phyloP scores from a whole-genome alignment of 768 basidiomycete genomes.

The Boletus tylopilopsis region DNA sequence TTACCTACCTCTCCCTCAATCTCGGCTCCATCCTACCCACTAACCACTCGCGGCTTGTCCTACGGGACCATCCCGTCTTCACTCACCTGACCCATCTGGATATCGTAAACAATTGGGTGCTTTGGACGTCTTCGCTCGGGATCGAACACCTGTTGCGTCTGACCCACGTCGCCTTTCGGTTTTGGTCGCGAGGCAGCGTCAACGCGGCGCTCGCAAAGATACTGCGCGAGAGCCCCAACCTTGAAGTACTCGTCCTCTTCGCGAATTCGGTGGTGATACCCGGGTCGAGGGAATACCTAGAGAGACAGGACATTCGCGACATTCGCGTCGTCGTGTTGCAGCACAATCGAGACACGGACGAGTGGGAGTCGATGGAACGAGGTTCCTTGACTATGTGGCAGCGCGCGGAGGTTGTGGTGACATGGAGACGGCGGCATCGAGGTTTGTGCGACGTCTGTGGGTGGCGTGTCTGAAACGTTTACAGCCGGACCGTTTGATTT shows the following conservation, averaged over 20 bases:
- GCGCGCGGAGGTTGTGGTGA: slow-evolving; percentile 7
- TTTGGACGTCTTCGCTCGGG: slow-evolving; percentile 16
- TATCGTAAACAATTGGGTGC: slow-evolving; percentile 16
- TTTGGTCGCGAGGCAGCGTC: slow-evolving; percentile 14
- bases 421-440: slow-evolving; percentile 8
- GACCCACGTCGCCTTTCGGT: slow-evolving; percentile 14
- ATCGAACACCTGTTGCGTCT: slow-evolving; percentile 13
- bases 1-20: slow-evolving; percentile 16
- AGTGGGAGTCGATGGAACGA: slow-evolving; percentile 12
- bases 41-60: background rate
- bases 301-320: slow-evolving; percentile 8
- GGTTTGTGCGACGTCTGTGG: slow-evolving; percentile 1
- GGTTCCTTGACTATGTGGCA: slow-evolving; percentile 13
- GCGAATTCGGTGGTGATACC: slow-evolving; percentile 5
- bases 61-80: slow-evolving; percentile 12
- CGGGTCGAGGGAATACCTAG: slow-evolving; percentile 3
- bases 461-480: too few species aligned
- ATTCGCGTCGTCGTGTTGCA: slow-evolving; percentile 13
- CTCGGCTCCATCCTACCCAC: slow-evolving; percentile 1
- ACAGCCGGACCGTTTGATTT: slow-evolving; percentile 14
- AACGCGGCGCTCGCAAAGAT: slow-evolving; percentile 3
- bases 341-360: slow-evolving; percentile 9
- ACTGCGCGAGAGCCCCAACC: background rate
- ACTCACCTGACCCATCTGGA: slow-evolving; percentile 17
- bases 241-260: slow-evolving; percentile 11